Base-by-base conservation (phyloP, 176 grass and related monocot species). In the Tillandsia fasciculata region DNA sequence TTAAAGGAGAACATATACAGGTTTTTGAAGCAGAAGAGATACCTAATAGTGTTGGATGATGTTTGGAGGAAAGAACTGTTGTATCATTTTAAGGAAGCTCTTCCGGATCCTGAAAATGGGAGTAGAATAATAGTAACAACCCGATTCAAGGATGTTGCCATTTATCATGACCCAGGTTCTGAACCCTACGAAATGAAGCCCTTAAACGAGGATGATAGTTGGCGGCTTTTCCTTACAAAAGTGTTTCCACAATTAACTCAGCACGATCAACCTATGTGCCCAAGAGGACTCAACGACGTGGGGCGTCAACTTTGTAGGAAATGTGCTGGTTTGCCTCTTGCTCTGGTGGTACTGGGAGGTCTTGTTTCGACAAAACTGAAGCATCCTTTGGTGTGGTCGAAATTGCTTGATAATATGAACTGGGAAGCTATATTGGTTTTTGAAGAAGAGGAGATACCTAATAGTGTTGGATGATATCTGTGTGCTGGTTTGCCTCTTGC, bases 51-150 rank as follows among this genome's bases (percentile, higher is more conserved):
- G 2, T 6, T 52, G 18, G 67, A 70, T 51, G 49, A 70, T 51
- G 12, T 70, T 1, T 70, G 49, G 67, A 70, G 49, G 11, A 52
- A 7, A 24, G 67, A 70, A 52, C 12, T 28, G 1, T 70, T 49
- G 67, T 2, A 52, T 22, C 47, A 26, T 23, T 14, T 70, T 26
- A 51, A 12, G 22, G 1, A 10, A 52, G 67, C 18, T 20, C 18
- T 70, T 52, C 67, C 67, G 13, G 3, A 52, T 70, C 15, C 10
- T 0, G 23, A 1, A 0, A 52, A 70, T 14, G 67, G 18, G 12
- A 70, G 67, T 13, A 52, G 67, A 24, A 24, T 70, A 10, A 51
- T 70, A 23, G 14, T 70, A 3, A 70, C 67, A 14, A 51, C 67
- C 0, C 67, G 49, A 5, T 51, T 12, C 10, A 23, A 26, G 11